Percentiles rank a stretch among this genome's conserved stretches.
Conservation (phyloP, 179 eudicot species). For the Spinacia oleracea region DNA sequence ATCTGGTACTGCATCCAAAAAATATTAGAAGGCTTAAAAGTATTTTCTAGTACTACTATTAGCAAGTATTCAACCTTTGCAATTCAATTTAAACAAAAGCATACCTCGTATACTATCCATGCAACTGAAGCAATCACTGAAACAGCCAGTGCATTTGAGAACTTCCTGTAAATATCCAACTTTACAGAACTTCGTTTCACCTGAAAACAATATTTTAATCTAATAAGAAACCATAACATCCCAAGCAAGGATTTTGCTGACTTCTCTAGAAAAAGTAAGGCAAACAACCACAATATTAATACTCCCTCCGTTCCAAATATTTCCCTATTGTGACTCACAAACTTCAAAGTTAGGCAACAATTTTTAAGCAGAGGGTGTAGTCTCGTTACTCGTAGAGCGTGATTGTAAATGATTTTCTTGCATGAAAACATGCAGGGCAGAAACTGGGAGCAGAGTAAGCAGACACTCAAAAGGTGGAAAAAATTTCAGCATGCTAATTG, state of each 20-base stretch:
- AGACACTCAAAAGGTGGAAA: neutral
- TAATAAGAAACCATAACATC: neutral
- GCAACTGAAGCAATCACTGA: constrained; percentile 77
- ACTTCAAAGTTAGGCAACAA: neutral
- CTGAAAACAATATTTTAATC: constrained; percentile 36
- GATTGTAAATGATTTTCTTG: neutral
- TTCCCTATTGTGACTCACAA: neutral
- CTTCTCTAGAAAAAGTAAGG: neutral
- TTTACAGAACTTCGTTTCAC: constrained; percentile 81
- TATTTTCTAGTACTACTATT: neutral
- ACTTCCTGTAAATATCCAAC: constrained; percentile 90
- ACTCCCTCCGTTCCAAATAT: neutral
- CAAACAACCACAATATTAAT: neutral
- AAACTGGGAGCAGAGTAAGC: neutral
- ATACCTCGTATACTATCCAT: constrained; percentile 96
- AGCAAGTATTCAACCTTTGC: neutral
- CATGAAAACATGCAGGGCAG: neutral
- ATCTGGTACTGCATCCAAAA: neutral
- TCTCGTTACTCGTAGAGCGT: neutral
- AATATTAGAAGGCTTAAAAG: too few relatives aligned
- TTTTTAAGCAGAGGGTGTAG: neutral
- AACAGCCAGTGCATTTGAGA: constrained; percentile 84
- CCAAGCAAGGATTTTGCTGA: neutral
- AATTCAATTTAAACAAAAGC: neutral
- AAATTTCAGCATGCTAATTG: neutral